Percentiles rank a stretch among this genome's conserved stretches.
Conservation (phyloP, 192 early-diverging fungal genomes). For the Gonapodya prolifera region DNA sequence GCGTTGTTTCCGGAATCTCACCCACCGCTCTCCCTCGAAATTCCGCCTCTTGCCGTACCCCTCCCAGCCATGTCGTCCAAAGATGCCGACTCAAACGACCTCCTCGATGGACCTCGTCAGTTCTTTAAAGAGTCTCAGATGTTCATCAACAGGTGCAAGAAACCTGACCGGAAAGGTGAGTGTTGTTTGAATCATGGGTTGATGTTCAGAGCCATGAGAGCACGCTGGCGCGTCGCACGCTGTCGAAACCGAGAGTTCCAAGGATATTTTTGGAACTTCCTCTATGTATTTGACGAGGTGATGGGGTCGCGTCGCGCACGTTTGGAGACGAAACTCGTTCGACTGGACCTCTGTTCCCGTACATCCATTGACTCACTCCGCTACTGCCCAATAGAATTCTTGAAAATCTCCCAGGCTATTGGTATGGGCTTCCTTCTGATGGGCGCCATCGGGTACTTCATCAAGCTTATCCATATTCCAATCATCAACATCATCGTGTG, state of each 20-base stretch:
- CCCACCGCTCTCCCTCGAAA: too few species aligned
- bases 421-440: constrained; percentile 90
- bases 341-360: too few species aligned
- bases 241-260: background rate
- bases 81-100: too few species aligned
- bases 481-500: constrained; percentile 99
- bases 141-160: constrained; percentile 92
- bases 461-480: constrained; percentile 99
- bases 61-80: too few species aligned
- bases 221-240: background rate
- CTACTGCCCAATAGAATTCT: too few species aligned
- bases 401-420: constrained; percentile 85
- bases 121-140: constrained; percentile 85
- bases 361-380: too few species aligned
- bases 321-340: too few species aligned
- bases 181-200: background rate
- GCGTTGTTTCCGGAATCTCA: too few species aligned
- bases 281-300: too few species aligned
- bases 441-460: constrained; percentile 95
- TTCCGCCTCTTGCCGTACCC: too few species aligned
- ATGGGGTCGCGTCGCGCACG: too few species aligned
- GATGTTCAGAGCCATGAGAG: background rate
- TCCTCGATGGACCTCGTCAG: constrained; percentile 77
- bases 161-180: constrained; percentile 85
- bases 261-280: too few species aligned